Base-by-base conservation (phyloP, 495 filamentous ascomycete species). In the Aspergillus biplanus region DNA sequence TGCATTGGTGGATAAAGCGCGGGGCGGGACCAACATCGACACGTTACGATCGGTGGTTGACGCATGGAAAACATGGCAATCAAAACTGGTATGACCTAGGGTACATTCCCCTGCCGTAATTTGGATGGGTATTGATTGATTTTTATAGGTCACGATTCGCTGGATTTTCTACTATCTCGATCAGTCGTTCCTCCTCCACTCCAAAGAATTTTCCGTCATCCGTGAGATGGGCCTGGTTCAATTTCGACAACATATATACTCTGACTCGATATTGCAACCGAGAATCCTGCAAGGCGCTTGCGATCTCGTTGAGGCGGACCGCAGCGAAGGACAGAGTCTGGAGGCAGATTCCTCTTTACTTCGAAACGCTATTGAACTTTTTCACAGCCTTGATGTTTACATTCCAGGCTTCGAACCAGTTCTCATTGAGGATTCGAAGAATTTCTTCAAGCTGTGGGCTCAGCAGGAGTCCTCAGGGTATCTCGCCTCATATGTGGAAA, bases 111-210 rank as follows among this genome's bases (percentile, higher is more conserved):
- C n/a, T 33, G 9, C n/a, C 52, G 37, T 34, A 48, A 34, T 11
- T 33, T 33, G 18, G 42, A 47, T 50, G 6, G 37, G 63, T 56
- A 63, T 34, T 53, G 50, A 59, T 64, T 16, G 1, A 2, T 33
- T 9, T 46, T 3, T 32, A 54, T 69, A 92, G 91, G 83, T 85
- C 44, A 88, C 85, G 18, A 82, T 99, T 56, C 84, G 92, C 59
- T 92, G 87, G 62, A 89, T 97, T 34, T 98, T 97, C 78, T 93
- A 90, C 69, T 97, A 93, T 65, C 81, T 99, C 58, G 94, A 99
- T 69, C 87, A 95, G 61, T 91, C 92, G 5, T 97, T 91, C 71
- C 84, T 99, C 21, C 78, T 97, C 1, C 86, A 87, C 35, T 85
- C 84, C 42, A 87, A 83, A 60, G 77, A 80, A 37, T 68, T 73